Evolutionary conservation across 306 rosid genomes (phyloP).

Genomic region (Canavalia ensiformis): DNA sequence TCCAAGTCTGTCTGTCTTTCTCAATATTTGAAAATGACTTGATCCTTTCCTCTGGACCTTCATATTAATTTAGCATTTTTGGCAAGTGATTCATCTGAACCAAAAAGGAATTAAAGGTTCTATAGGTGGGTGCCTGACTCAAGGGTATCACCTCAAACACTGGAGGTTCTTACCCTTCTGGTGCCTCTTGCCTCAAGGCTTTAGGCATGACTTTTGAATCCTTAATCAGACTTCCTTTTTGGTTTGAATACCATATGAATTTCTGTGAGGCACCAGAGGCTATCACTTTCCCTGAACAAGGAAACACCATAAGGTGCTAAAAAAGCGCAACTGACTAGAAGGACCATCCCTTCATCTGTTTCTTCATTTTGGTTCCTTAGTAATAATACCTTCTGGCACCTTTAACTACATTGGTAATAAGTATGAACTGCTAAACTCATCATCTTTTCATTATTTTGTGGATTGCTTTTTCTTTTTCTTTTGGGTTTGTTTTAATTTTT

Average conservation of each 20-base stretch:
- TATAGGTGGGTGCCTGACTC: not conserved
- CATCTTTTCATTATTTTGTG: not conserved
- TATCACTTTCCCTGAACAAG: slow-evolving; percentile 23
- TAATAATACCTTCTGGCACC: slow-evolving; percentile 37
- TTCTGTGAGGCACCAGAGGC: not conserved
- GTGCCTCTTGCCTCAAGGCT: not conserved
- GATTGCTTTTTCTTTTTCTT: slow-evolving; percentile 2
- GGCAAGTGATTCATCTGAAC: slow-evolving; percentile 2
- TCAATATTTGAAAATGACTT: slow-evolving; percentile 22
- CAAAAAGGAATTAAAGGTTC: not conserved
- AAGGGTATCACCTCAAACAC: slow-evolving; percentile 9
- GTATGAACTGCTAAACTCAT: slow-evolving; percentile 12
- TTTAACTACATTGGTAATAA: slow-evolving; percentile 12
- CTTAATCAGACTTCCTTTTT: slow-evolving; percentile 16
- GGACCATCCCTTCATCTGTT: not conserved
- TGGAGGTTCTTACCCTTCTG: not conserved
- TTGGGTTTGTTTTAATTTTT: not conserved
- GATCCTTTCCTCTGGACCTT: slow-evolving; percentile 26
- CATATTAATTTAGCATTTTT: slow-evolving; percentile 30
- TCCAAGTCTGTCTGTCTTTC: slow-evolving; percentile 1
- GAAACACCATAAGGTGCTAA: slow-evolving; percentile 13
- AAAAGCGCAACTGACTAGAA: not conserved
- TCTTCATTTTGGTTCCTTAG: not conserved
- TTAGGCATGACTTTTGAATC: slow-evolving; percentile 29
- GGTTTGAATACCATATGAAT: slow-evolving; percentile 32